Evolutionary conservation across 805 yeast genomes (phyloP), one percentile per base, ranked within the genome.

Genomic region (Candida namnaoensis): DNA sequence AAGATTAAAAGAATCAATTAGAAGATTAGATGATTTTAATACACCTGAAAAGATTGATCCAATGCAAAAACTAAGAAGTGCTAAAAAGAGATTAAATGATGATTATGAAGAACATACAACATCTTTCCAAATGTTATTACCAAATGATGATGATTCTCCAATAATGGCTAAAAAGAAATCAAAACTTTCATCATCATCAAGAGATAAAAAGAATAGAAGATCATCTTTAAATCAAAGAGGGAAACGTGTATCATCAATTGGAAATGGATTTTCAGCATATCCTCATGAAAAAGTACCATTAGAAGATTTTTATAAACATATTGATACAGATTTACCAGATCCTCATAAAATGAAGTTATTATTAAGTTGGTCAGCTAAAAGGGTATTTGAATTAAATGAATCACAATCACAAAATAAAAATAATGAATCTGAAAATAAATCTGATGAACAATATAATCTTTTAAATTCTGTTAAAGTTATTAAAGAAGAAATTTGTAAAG

Each of bases 341-440:
- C 88, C 90, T 3, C 82, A 80, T 49, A 69, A 78, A 47, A 78
- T 85, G 82, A 68, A 82, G 47, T 88, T 82, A 51, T 56, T 85
- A 26, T 54, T 84, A 38, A 65, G 75, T 3, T 83, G 91, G 93
- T 76, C 85, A 47, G 68, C 77, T 30, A 74, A 74, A 45, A 68
- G 80, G 49, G 66, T 68, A 9, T 46, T 53, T 19, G 54, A 56
- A 11, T 51, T 9, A 27, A 27, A 27, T 27, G 33, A 12, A 32
- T 47, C 72, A 36, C 54, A 50, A 7, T 32, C 35, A 15, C 64
- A 61, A 34, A 54, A 59, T 36, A 39, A 65, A 60, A 39, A 57
- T 48, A 34, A 51, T 47, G 45, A 47, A 34, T 42, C 48, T 40
- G 43, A 44, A 35, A 50, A 48, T 48, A 48, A 59, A 44, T 50